These are phyloP conservation scores for Colletotrichum viniferum DNA, from an alignment of 2,329 filamentous ascomycete genomes.

Conservation along the genomic window DNA sequence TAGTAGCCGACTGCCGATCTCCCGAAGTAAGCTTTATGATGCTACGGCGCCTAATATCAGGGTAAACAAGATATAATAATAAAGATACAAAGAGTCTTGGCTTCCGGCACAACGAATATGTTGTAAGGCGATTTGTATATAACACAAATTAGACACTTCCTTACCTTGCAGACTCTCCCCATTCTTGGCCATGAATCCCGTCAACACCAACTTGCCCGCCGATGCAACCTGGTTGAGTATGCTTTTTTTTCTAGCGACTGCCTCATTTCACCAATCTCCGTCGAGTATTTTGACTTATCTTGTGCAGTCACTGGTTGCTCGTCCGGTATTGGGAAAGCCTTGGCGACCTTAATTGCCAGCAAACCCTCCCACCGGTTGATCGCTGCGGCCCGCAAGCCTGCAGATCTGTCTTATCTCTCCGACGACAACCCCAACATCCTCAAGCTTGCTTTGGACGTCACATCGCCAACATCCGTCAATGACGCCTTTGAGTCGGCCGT, in stretches of 20 bases:
- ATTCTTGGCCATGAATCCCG: constrained; percentile 28
- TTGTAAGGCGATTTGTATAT: rapidly evolving
- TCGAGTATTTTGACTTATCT: not conserved
- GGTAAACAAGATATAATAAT: not conserved
- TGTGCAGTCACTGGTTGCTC: constrained; percentile 52
- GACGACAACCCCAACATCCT: constrained; percentile 39
- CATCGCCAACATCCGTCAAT: constrained; percentile 39
- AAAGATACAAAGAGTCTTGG: not conserved
- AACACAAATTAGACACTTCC: not conserved
- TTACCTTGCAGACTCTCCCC: not conserved
- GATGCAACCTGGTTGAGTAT: constrained; percentile 45
- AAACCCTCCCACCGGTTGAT: constrained; percentile 44
- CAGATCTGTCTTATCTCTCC: constrained; percentile 44
- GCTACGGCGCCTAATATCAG: not conserved
- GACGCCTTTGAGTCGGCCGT: constrained; percentile 36
- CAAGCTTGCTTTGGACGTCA: constrained; percentile 53
- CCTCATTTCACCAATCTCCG: not conserved
- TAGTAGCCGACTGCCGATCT: not conserved
- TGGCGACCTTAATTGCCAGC: constrained; percentile 41
- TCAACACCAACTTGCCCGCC: constrained; percentile 33
- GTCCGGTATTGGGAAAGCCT: constrained; percentile 47
- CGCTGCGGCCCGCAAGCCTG: constrained; percentile 51
- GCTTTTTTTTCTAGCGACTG: constrained; percentile 1
- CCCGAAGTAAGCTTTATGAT: rapidly evolving
- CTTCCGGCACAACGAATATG: rapidly evolving